Base-by-base conservation (phyloP, 1,284 basidiomycete species). In the Singerocomus rubriflavus region DNA sequence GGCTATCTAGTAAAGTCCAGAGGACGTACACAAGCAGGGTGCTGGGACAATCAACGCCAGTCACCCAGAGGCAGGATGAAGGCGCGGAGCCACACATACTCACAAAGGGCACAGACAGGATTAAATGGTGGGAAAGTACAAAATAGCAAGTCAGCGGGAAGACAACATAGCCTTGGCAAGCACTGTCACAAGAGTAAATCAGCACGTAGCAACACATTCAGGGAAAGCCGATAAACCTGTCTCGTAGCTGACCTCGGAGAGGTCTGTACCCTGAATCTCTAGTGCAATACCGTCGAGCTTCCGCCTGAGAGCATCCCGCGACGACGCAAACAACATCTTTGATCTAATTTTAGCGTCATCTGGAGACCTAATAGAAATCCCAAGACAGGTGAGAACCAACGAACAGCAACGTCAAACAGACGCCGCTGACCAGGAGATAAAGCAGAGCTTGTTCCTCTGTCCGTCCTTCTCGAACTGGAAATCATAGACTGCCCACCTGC, bases 281-380 rank as follows among this genome's bases (percentile, higher is more conserved):
- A 78, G 53, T 0, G 80, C 76, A 59, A 93, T 78, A 41, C 91
- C 91, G 16, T 80, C 76, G 56, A 97, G 79, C 40, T 79, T 68
- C 56, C 80, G 82, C 67, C 84, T 83, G 52, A 99, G 73, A 11
- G 88, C 91, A 38, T 95, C 91, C 72, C 88, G 92, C 57, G 96
- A 98, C 25, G 93, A 88, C 37, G 96, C 90, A 72, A 84, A 92
- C 62, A 98, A 67, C 95, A 99, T 98, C 88, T 97, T 98, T 67
- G 82, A 74, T 76, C 88, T 95, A 73, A 97, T 80, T 76, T 84
- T 90, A 46, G 93, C 84, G 37, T 76, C 75, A 67, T 97, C 94
- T 55, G 96, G 96, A 25, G 87, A 82, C 94, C 94, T 97, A 61
- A 36, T 44, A 21, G 45, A 41, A 17, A 49, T 44, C 42, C 17